A percentile compares a stretch with the other conserved stretches of the same genome.
Evolutionary conservation across 1,139 yeast genomes (phyloP).

Genomic region (Sugiyamaella japonica): DNA sequence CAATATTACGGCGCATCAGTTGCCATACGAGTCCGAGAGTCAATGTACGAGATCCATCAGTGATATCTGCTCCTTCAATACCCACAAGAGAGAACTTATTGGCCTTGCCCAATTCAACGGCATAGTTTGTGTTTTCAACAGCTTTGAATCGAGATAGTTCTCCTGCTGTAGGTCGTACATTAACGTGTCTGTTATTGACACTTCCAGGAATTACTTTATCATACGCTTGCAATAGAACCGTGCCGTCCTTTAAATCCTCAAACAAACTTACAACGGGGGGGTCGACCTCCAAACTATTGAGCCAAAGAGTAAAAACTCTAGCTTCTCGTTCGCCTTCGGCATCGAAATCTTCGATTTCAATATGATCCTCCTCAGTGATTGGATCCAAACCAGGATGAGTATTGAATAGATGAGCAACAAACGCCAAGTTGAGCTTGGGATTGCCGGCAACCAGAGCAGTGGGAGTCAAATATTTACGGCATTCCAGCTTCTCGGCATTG

Average conservation of each 20-base stretch:
- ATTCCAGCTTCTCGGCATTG: slow-evolving; percentile 87
- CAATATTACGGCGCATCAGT: slow-evolving; percentile 94
- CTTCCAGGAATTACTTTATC: slow-evolving; percentile 95
- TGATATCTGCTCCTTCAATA: slow-evolving; percentile 96
- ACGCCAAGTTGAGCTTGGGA: slow-evolving; percentile 93
- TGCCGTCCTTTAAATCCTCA: slow-evolving; percentile 95
- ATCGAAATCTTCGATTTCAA: slow-evolving; percentile 84
- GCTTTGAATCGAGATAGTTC: slow-evolving; percentile 91
- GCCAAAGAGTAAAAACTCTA: slow-evolving; percentile 95
- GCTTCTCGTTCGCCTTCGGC: slow-evolving; percentile 99
- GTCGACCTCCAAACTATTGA: slow-evolving; percentile 92
- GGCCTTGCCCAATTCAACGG: slow-evolving; percentile 92
- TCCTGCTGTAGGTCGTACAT: slow-evolving; percentile 75
- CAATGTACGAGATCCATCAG: slow-evolving; percentile 86
- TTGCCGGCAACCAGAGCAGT: slow-evolving; percentile 92
- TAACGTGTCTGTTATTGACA: slow-evolving; percentile 76
- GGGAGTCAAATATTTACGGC: slow-evolving; percentile 94
- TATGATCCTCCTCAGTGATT: slow-evolving; percentile 84
- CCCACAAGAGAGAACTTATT: slow-evolving; percentile 93
- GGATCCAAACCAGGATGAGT: slow-evolving; percentile 97
- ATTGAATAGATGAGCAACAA: slow-evolving; percentile 94
- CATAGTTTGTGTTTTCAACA: slow-evolving; percentile 92
- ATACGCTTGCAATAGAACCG: slow-evolving; percentile 83
- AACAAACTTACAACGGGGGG: slow-evolving; percentile 90
- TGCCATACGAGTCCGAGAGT: slow-evolving; percentile 99